These are phyloP conservation scores for Penicillium coprophilum DNA, from an alignment of 495 filamentous ascomycete genomes.

Conservation along the genomic window DNA sequence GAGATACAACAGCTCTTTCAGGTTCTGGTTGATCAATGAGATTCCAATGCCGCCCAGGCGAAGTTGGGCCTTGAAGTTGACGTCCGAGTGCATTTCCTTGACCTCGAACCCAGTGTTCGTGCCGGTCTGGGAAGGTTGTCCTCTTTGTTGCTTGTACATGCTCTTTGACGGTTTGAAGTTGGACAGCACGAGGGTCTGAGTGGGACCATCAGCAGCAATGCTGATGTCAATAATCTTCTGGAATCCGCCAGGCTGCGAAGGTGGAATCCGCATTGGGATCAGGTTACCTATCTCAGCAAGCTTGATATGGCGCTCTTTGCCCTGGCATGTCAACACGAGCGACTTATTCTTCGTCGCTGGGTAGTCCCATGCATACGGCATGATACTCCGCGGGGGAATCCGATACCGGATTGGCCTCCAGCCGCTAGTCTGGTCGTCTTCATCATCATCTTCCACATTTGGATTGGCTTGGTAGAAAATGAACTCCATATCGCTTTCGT, in stretches of 20 bases:
- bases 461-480: constrained; percentile 88
- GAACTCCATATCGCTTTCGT: constrained; percentile 94
- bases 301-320: constrained; percentile 84
- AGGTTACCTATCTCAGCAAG: constrained; percentile 95
- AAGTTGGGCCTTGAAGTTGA: constrained; percentile 84
- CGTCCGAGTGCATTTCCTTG: constrained; percentile 81
- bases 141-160: constrained; percentile 81
- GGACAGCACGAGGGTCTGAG: constrained; percentile 89
- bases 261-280: constrained; percentile 80
- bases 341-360: constrained; percentile 96
- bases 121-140: constrained; percentile 56
- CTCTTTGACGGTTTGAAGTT: constrained; percentile 94
- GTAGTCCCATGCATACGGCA: constrained; percentile 99
- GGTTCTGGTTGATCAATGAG: constrained; percentile 86
- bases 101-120: constrained; percentile 79
- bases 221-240: constrained; percentile 93
- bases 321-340: constrained; percentile 74
- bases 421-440: constrained; percentile 71
- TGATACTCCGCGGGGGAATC: constrained; percentile 92
- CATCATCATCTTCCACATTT: constrained; percentile 79
- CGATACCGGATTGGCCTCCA: constrained; percentile 92
- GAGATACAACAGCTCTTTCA: constrained; percentile 89
- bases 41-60: constrained; percentile 88
- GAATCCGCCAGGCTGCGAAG: constrained; percentile 52
- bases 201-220: constrained; percentile 90